A percentile compares a stretch with the other conserved stretches of the same genome.
Conservation (phyloP, 2,329 filamentous ascomycete species). For the Alternaria arbusti region DNA sequence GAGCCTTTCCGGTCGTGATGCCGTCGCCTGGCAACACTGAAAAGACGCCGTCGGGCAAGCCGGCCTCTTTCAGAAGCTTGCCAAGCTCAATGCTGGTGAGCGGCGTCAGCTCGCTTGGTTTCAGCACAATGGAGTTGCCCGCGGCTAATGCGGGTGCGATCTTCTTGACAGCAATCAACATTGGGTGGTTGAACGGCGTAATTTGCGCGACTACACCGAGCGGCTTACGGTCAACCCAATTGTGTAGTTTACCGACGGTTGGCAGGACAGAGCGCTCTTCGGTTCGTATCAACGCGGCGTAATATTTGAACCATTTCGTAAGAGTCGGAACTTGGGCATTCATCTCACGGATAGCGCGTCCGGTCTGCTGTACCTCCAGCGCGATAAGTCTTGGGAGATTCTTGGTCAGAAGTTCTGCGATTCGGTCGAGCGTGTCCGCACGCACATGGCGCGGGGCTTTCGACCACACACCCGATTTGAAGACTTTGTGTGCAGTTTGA, state of each 20-base stretch:
- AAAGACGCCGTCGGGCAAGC: slow-evolving; percentile 47
- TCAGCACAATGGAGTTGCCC: slow-evolving; percentile 45
- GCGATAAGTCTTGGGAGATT: slow-evolving; percentile 64
- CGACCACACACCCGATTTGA: slow-evolving; percentile 64
- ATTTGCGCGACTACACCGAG: slow-evolving; percentile 49
- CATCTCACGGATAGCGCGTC: slow-evolving; percentile 73
- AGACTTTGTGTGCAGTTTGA: slow-evolving; percentile 53
- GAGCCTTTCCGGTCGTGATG: slow-evolving; percentile 42
- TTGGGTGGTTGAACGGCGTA: slow-evolving; percentile 50
- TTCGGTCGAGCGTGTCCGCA: slow-evolving; percentile 67
- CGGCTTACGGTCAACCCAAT: slow-evolving; percentile 51
- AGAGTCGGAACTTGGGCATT: slow-evolving; percentile 70
- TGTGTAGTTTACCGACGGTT: slow-evolving; percentile 62
- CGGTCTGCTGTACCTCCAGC: slow-evolving; percentile 72
- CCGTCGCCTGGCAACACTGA: slow-evolving; percentile 45
- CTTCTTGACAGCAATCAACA: slow-evolving; percentile 51
- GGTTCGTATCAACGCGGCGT: slow-evolving; percentile 69
- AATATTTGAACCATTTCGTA: slow-evolving; percentile 75
- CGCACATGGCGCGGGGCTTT: slow-evolving; percentile 62
- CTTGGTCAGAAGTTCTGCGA: slow-evolving; percentile 61
- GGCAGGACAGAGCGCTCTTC: slow-evolving; percentile 71
- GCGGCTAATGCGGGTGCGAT: slow-evolving; percentile 47
- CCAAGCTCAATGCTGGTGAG: slow-evolving; percentile 46
- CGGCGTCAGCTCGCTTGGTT: slow-evolving; percentile 49
- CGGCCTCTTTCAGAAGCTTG: slow-evolving; percentile 47